Evolutionary conservation across 352 stramenopile genomes (phyloP), one percentile per base, ranked within the genome.

Genomic region (Phytophthora citrophthora): DNA sequence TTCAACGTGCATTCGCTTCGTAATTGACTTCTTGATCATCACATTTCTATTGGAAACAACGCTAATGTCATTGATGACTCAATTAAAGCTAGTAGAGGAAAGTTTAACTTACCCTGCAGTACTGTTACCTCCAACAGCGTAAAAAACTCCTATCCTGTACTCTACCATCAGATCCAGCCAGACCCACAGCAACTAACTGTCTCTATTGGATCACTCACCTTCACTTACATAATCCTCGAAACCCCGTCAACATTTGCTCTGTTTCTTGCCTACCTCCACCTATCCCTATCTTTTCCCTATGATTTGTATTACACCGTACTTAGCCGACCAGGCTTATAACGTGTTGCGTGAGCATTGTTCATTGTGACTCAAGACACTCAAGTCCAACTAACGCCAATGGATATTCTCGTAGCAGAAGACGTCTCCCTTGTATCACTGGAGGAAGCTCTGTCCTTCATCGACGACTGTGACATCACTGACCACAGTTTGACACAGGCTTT

Each of bases 401-500:
- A 66, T 8, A 15, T 72, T 18, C n/a, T 76, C 5, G 36, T 70
- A 24, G 45, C 53, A 1, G 64, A 71, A 20, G 69, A 65, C 26
- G 69, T 71, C 18, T 41, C 46, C 29, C 23, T 64, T 34, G 54
- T 67, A 24, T 64, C 69, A 26, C 55, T 77, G 2, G 61, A 74
- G 16, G 61, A 74, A 43, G 54, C 61, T 7, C 39, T 74, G 7
- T 59, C 69, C 23, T 71, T 77, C 40, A 64, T 77, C 38, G 64
- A 77, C 38, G 26, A 40, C 38, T 67, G 27, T 26, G 69, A 71
- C 0, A 27, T 31, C 12, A 26, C 18, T 4, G 48, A 61, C 4
- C 5, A 53, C 2, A 44, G 20, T 4, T 36, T 57, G 2, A 58
- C 48, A n/a, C 55, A 66, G 4, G 46, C 38, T 18, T 49, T 63